Conservation (phyloP, 495 filamentous ascomycete genomes). For the Massariosphaeria phaeospora region DNA sequence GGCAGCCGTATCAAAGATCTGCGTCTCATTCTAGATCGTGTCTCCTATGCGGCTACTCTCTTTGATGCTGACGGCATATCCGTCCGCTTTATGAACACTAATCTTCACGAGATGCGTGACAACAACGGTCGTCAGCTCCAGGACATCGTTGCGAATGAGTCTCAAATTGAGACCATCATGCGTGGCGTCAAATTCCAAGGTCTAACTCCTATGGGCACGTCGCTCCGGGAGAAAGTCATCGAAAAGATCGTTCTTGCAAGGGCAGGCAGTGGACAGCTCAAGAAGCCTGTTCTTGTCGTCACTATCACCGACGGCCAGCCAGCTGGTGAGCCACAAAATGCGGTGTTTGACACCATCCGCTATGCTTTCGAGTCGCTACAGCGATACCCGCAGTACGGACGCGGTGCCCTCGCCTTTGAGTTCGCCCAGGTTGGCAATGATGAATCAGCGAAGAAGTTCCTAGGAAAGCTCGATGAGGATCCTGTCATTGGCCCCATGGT, state of each 20-base stretch:
- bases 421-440: constrained; percentile 74
- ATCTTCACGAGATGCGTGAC: constrained; percentile 6
- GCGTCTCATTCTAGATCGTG: constrained; percentile 55
- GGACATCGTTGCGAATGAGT: constrained; percentile 53
- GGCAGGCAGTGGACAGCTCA: constrained; percentile 48
- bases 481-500: constrained; percentile 57
- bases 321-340: constrained; percentile 49
- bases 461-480: constrained; percentile 59
- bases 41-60: constrained; percentile 60
- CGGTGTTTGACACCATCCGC: constrained; percentile 50
- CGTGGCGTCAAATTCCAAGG: constrained; percentile 58
- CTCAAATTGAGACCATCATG: constrained; percentile 57
- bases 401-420: constrained; percentile 59
- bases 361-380: constrained; percentile 47
- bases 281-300: constrained; percentile 65
- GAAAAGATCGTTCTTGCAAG: constrained; percentile 54
- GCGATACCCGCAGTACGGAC: constrained; percentile 46
- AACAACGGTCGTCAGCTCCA: constrained; percentile 20
- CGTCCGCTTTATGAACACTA: constrained; percentile 67
- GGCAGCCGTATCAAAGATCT: constrained; percentile 64
- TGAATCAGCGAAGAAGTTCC: constrained; percentile 58
- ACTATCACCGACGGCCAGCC: constrained; percentile 68
- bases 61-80: constrained; percentile 68
- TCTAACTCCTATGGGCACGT: constrained; percentile 63
- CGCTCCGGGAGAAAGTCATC: constrained; percentile 57